These are phyloP conservation scores for Plasmopara muralis DNA, from an alignment of 352 stramenopile genomes.

Conservation along the genomic window DNA sequence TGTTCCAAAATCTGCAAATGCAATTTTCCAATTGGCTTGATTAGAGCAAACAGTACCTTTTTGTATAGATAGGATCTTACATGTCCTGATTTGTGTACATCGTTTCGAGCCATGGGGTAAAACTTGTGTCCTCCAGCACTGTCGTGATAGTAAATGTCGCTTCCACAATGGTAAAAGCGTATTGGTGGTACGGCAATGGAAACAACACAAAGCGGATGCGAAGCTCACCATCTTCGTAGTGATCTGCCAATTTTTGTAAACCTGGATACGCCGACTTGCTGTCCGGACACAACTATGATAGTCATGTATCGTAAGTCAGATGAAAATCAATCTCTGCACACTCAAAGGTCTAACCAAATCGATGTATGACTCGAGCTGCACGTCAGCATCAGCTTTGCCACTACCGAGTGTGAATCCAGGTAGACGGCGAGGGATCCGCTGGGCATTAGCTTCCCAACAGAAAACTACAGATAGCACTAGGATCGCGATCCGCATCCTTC, in stretches of 20 bases:
- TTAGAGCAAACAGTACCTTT: no score
- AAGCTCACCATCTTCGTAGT: conserved; percentile 53
- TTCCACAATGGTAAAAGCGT: neutral
- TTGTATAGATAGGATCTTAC: no score
- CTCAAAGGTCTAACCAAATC: conserved; percentile 35
- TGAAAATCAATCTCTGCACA: no score
- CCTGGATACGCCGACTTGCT: conserved; percentile 58
- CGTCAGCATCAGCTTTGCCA: conserved; percentile 35
- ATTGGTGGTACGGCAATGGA: conserved; percentile 16
- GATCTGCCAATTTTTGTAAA: conserved; percentile 48
- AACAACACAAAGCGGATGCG: conserved; percentile 62
- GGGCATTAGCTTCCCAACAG: no score
- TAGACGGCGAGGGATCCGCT: conserved; percentile 42
- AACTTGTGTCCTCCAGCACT: conserved; percentile 41
- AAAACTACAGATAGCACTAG: neutral
- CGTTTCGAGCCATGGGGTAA: conserved; percentile 52
- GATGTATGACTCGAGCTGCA: conserved; percentile 77
- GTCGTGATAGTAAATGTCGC: conserved; percentile 53
- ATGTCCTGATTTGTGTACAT: conserved; percentile 59
- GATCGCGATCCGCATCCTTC: neutral
- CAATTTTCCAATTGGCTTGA: neutral
- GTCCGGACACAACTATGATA: conserved; percentile 31
- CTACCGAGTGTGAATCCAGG: conserved; percentile 61
- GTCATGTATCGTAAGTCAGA: no score
- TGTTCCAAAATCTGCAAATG: conserved; percentile 58